Base-by-base conservation (phyloP, 345 rosid genomes). In the Linum usitatissimum region DNA sequence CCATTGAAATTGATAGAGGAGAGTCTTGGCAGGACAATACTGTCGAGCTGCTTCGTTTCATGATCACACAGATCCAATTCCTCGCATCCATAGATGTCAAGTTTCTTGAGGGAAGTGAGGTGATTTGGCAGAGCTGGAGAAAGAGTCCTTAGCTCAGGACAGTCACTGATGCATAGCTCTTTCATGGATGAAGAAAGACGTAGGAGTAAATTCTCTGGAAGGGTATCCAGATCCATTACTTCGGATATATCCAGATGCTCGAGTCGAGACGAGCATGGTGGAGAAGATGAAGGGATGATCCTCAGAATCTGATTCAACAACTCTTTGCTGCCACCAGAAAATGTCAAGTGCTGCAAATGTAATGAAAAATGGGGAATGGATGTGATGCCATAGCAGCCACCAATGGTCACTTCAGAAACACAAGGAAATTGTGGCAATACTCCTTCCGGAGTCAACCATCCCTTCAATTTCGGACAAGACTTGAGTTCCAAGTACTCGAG, bases 401-500 rank as follows among this genome's bases (percentile, higher is more conserved):
- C 63, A 5, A 75, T 62, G 17, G 73, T 61, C 34, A 69, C 21
- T 42, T 42, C 49, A 1, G 49, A 42, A 42, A 42, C 49, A 42
- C 49, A 1, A 1, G 49, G 49, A 42, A 42, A 42, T 13, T 42
- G 49, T 42, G 49, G 49, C 49, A 42, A 42, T 13, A 28, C 31
- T 57, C 20, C 59, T 55, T 53, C 65, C 64, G 10, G 70, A 65
- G 5, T 19, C 17, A 9, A 3, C 49, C 55, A 69, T 14, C 30
- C 71, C 70, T 54, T 59, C 15, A 71, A 57, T 49, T 63, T 63
- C 4, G 54, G 71, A 19, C 74, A 69, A 19, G 66, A 68, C 9
- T 53, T 62, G 5, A 74, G 63, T 54, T 66, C 70, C 45, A 74
- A 19, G 6, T 62, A 39, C 60, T 74, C 68, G 55, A 69, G 56